Percentiles rank a stretch among this genome's conserved stretches.
phyloP scores from a whole-genome alignment of 1,284 basidiomycete species.

The Microbotryum violaceum region DNA sequence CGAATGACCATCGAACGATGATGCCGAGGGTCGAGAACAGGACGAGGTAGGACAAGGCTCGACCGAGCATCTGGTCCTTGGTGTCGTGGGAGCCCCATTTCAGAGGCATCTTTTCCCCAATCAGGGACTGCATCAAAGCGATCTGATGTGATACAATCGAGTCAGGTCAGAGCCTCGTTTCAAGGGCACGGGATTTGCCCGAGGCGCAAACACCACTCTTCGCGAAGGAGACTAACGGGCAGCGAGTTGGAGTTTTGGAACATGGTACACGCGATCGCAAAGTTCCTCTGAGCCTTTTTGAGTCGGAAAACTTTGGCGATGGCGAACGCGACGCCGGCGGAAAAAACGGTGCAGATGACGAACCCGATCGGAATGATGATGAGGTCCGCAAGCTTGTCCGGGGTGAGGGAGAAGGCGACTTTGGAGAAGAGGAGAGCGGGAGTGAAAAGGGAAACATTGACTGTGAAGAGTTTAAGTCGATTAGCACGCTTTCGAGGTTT shows the following conservation, averaged over 20 bases:
- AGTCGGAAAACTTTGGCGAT: conserved; percentile 39
- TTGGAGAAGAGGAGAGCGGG: conserved; percentile 44
- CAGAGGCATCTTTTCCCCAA: conserved; percentile 35
- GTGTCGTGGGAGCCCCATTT: conserved; percentile 36
- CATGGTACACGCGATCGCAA: conserved; percentile 38
- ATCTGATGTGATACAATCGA: conserved; percentile 21
- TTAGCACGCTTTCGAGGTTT: not conserved
- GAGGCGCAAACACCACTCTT: too few relatives aligned
- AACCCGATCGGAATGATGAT: conserved; percentile 43
- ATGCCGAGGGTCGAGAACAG: conserved; percentile 45
- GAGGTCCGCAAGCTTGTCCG: conserved; percentile 42
- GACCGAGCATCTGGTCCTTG: conserved; percentile 34
- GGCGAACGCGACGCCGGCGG: conserved; percentile 37
- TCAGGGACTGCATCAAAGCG: conserved; percentile 45
- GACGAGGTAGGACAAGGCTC: conserved; percentile 36
- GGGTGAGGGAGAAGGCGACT: conserved; percentile 44
- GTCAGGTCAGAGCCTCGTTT: too few relatives aligned
- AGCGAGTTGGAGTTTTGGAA: conserved; percentile 42
- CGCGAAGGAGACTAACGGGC: conserved; percentile 23
- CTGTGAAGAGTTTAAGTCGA: not conserved
- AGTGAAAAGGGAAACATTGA: conserved; percentile 32
- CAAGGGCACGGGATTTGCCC: too few relatives aligned
- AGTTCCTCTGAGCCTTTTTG: conserved; percentile 40
- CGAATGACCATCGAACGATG: conserved; percentile 44
- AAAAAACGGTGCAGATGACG: conserved; percentile 40